A percentile compares a stretch with the other conserved stretches of the same genome.
These are phyloP conservation scores for Pneumocystis jirovecii DNA, from an alignment of 1,139 yeast species.

Conservation along the genomic window DNA sequence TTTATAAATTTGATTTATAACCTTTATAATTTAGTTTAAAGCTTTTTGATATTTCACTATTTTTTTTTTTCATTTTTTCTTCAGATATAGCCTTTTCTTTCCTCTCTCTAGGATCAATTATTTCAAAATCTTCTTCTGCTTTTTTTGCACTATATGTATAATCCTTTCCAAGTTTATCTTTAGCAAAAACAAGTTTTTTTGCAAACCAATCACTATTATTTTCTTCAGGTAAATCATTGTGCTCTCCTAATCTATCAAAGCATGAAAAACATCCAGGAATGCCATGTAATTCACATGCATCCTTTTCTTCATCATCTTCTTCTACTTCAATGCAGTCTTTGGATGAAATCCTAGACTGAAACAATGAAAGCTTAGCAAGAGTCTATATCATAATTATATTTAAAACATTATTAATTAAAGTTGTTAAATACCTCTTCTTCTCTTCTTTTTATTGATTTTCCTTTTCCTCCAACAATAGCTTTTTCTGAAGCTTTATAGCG, in stretches of 20 bases:
- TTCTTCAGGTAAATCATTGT: constrained; percentile 18
- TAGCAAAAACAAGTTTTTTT: constrained; percentile 13
- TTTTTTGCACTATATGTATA: constrained; percentile 3
- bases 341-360: constrained; percentile 18
- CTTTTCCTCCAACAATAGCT: constrained; percentile 8
- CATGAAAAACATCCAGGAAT: constrained; percentile 18
- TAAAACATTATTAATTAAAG: not conserved
- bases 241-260: constrained; percentile 17
- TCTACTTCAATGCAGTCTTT: constrained; percentile 1
- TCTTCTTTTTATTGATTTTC: constrained; percentile 2
- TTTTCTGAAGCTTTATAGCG: constrained; percentile 11
- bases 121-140: constrained; percentile 7
- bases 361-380: constrained; percentile 15
- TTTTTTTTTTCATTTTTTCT: not conserved
- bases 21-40: not conserved
- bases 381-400: constrained; percentile 10
- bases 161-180: constrained; percentile 13
- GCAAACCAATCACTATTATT: constrained; percentile 13
- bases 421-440: not conserved
- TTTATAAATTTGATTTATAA: not conserved
- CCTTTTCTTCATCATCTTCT: constrained; percentile 4
- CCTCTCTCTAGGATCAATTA: constrained; percentile 13
- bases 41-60: not conserved
- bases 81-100: not conserved
- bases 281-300: constrained; percentile 16